Evolutionary conservation across 495 filamentous ascomycete genomes (phyloP).

Genomic region (Durotheca rogersii): DNA sequence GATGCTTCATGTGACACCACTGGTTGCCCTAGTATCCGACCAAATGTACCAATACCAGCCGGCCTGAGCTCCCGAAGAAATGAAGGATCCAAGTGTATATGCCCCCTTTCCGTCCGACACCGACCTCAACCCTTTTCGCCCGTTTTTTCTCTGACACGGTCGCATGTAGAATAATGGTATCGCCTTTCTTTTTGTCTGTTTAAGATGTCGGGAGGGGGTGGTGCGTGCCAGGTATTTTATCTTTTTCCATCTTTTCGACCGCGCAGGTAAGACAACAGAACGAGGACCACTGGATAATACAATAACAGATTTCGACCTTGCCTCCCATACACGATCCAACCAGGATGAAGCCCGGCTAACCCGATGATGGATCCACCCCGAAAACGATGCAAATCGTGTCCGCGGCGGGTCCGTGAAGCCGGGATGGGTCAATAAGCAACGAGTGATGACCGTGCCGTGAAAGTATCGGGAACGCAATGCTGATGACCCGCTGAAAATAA

Average conservation of each 20-base stretch:
- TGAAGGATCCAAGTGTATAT: slow-evolving; percentile 33
- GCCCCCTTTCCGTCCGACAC: slow-evolving; percentile 17
- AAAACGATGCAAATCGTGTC: slow-evolving; percentile 1
- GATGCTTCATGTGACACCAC: slow-evolving; percentile 27
- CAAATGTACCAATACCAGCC: slow-evolving; percentile 31
- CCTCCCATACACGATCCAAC: slow-evolving; percentile 7
- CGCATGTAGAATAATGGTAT: slow-evolving; percentile 23
- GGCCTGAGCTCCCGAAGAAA: slow-evolving; percentile 26
- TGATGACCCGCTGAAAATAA: slow-evolving; percentile 24
- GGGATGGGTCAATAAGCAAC: slow-evolving; percentile 6
- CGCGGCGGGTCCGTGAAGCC: slow-evolving; percentile 9
- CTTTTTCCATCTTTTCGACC: slow-evolving; percentile 27
- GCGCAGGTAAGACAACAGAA: slow-evolving; percentile 30
- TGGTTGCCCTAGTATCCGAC: slow-evolving; percentile 27
- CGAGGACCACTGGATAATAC: slow-evolving; percentile 24
- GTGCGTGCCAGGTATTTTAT: slow-evolving; percentile 16
- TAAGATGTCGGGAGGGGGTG: slow-evolving; percentile 12
- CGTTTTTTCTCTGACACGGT: slow-evolving; percentile 18
- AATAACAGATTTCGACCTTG: slow-evolving; percentile 18
- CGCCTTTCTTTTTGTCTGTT: slow-evolving; percentile 22
- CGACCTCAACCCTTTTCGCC: slow-evolving; percentile 16
- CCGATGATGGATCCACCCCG: neutral
- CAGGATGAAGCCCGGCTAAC: slow-evolving; percentile 2
- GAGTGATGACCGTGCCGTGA: slow-evolving; percentile 7
- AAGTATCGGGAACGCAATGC: slow-evolving; percentile 22